Percentiles rank a stretch among this genome's conserved stretches.
Conservation (phyloP, 306 rosid genomes). For the Astragalus membranaceus region DNA sequence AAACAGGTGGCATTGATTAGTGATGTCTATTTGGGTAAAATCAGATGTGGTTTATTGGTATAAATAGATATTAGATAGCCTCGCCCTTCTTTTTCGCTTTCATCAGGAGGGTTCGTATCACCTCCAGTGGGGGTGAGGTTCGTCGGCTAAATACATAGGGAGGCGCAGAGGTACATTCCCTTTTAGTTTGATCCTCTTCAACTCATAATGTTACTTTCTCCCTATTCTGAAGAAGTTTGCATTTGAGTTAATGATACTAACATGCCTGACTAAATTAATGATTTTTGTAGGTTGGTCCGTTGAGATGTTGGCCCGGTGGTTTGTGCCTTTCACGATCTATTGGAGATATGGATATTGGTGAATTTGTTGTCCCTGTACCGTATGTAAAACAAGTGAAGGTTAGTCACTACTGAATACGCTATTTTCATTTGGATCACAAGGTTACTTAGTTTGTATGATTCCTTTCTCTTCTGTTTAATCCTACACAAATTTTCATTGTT, state of each 20-base stretch:
- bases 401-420: slow-evolving; percentile 37
- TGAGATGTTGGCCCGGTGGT: slow-evolving; percentile 99
- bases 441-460: slow-evolving; percentile 16
- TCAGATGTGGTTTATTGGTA: too few relatives aligned
- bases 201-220: neutral
- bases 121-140: slow-evolving; percentile 95
- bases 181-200: slow-evolving; percentile 7
- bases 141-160: slow-evolving; percentile 98
- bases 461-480: neutral
- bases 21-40: too few relatives aligned
- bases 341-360: slow-evolving; percentile 97
- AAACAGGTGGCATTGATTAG: too few relatives aligned
- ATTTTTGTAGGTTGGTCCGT: slow-evolving; percentile 73
- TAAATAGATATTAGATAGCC: too few relatives aligned
- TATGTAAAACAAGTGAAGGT: slow-evolving; percentile 99
- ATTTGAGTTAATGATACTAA: neutral
- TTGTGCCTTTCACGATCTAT: slow-evolving; percentile 95
- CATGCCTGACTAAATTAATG: slow-evolving; percentile 11
- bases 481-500: neutral
- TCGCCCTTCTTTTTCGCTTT: slow-evolving; percentile 18
- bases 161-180: slow-evolving; percentile 78
- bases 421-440: too few relatives aligned
- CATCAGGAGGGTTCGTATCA: slow-evolving; percentile 80
- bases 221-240: neutral
- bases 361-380: slow-evolving; percentile 94